A percentile compares a stretch with the other conserved stretches of the same genome.
These are phyloP conservation scores for Cucurbita argyrosperma DNA, from an alignment of 306 rosid species.

Conservation along the genomic window DNA sequence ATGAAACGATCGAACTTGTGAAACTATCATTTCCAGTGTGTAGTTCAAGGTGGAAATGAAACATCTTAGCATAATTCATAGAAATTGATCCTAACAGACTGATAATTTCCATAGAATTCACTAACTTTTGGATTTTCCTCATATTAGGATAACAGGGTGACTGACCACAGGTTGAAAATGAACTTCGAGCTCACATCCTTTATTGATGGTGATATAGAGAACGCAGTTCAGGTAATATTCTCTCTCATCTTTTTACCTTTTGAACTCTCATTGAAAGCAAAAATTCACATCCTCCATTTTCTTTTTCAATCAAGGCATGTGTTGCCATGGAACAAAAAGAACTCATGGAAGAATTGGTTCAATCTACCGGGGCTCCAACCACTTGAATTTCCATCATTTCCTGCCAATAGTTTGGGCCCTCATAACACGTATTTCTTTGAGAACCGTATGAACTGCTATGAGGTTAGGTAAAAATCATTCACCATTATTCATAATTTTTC, in stretches of 20 bases:
- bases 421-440: no score
- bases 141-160: slow-evolving; percentile 77
- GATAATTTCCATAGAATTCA: not conserved
- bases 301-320: slow-evolving; percentile 50
- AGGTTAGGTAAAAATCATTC: not conserved
- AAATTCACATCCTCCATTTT: not conserved
- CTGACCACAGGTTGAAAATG: slow-evolving; percentile 83
- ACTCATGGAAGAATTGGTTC: slow-evolving; percentile 85
- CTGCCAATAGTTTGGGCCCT: not conserved
- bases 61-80: not conserved
- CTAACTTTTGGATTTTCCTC: not conserved
- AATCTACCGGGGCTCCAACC: slow-evolving; percentile 43
- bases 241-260: not conserved
- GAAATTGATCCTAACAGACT: not conserved
- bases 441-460: not conserved
- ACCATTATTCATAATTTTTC: not conserved
- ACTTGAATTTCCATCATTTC: slow-evolving; percentile 10
- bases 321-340: slow-evolving; percentile 67
- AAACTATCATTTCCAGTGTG: not conserved
- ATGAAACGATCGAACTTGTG: not conserved
- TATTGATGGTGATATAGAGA: slow-evolving; percentile 68
- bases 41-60: not conserved
- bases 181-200: slow-evolving; percentile 83
- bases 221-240: slow-evolving; percentile 67
- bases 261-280: not conserved